These are phyloP conservation scores for Parathielavia appendiculata DNA, from an alignment of 495 filamentous ascomycete species.

Conservation along the genomic window DNA sequence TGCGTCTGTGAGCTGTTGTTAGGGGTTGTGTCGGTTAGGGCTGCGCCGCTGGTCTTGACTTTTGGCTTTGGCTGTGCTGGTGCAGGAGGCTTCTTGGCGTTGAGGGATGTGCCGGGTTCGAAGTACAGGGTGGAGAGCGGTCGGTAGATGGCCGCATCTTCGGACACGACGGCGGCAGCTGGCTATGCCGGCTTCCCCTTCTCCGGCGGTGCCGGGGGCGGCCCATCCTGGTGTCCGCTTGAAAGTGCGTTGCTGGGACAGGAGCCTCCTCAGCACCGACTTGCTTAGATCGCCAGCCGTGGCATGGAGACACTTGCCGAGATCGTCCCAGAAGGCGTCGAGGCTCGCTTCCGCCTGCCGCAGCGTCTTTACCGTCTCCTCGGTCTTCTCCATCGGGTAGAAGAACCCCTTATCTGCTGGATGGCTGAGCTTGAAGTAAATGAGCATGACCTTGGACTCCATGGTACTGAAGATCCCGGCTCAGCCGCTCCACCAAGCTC, in stretches of 20 bases:
- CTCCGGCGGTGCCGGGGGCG: conserved; percentile 29
- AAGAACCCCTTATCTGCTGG: conserved; percentile 34
- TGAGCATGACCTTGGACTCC: conserved; percentile 4
- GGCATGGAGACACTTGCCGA: conserved; percentile 12
- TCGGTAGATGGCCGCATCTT: conserved; percentile 15
- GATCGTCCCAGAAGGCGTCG: conserved; percentile 45
- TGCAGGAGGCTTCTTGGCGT: background rate
- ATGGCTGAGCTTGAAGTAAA: conserved; percentile 22
- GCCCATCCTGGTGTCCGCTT: conserved; percentile 49
- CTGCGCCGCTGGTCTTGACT: conserved; percentile 39
- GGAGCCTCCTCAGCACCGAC: conserved; percentile 22
- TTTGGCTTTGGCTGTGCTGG: conserved; percentile 29
- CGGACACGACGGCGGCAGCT: background rate
- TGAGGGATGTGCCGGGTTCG: background rate
- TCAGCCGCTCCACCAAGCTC: conserved; percentile 15
- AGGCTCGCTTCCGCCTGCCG: conserved; percentile 43
- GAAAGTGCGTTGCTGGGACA: conserved; percentile 34
- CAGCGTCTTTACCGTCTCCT: conserved; percentile 36
- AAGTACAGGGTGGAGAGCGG: conserved; percentile 19
- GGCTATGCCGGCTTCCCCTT: conserved; percentile 6
- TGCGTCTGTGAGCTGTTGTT: background rate
- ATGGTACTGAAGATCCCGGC: conserved; percentile 15
- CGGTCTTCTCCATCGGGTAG: conserved; percentile 50
- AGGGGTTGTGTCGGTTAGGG: conserved; percentile 6
- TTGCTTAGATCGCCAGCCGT: conserved; percentile 8